Conservation (phyloP, 495 filamentous ascomycete genomes). For the Podospora conica region DNA sequence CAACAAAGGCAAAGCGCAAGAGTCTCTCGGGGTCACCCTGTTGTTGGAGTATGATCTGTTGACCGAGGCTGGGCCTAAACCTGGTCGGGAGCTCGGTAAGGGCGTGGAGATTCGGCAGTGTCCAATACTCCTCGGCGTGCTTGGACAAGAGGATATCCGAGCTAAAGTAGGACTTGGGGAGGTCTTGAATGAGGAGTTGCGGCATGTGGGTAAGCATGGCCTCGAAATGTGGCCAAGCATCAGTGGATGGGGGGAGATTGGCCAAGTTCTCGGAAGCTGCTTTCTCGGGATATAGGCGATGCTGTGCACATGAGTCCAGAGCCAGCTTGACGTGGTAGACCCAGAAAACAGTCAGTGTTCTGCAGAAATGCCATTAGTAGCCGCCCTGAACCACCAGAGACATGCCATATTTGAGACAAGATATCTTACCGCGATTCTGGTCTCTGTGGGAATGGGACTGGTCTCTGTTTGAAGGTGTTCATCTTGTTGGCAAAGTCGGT, state of each 20-base stretch:
- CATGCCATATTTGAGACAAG: neutral
- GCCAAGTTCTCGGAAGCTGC: neutral
- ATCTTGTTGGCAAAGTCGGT: slow-evolving; percentile 15
- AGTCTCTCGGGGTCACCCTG: slow-evolving; percentile 8
- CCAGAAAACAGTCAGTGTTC: slow-evolving; percentile 23
- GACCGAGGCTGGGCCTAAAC: neutral
- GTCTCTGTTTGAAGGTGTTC: slow-evolving; percentile 12
- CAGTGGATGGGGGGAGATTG: no score
- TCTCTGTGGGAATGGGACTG: neutral
- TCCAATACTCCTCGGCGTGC: slow-evolving; percentile 14
- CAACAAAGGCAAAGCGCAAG: slow-evolving; percentile 13
- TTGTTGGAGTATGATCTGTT: neutral
- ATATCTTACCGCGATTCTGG: slow-evolving; percentile 15
- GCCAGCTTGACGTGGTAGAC: slow-evolving; percentile 21
- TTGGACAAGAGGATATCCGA: slow-evolving; percentile 8
- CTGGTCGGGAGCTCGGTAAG: neutral
- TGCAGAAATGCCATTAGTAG: neutral
- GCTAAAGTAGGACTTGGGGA: slow-evolving; percentile 16
- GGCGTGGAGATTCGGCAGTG: slow-evolving; percentile 14
- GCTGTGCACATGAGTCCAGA: neutral
- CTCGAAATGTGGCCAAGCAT: neutral
- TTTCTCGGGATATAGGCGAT: neutral
- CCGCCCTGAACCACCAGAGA: neutral
- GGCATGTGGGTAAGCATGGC: slow-evolving; percentile 8
- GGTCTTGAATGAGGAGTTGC: slow-evolving; percentile 7